Conservation (phyloP, 129 eudicot genomes). For the Artemisia argyi region DNA sequence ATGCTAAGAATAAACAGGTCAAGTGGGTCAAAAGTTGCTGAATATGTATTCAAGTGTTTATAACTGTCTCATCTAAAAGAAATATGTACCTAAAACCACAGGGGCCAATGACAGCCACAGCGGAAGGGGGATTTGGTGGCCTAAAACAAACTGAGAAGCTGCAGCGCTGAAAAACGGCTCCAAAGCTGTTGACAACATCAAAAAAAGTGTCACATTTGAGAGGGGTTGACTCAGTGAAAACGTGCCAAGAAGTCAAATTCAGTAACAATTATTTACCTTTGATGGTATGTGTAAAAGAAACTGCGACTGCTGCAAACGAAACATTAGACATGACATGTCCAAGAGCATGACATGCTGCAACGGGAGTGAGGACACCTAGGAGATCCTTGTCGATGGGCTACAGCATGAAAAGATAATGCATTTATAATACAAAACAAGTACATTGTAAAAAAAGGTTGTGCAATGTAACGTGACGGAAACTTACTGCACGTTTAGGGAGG, state of each 20-base stretch:
- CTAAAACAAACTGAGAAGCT: constrained; percentile 67
- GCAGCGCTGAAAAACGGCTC: constrained; percentile 73
- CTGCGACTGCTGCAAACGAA: constrained; percentile 76
- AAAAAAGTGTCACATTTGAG: neutral
- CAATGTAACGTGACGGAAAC: constrained; percentile 12
- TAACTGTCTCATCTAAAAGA: too few relatives aligned
- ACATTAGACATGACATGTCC: constrained; percentile 72
- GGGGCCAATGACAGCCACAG: constrained; percentile 69
- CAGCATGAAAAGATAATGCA: constrained; percentile 11
- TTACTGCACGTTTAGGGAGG: constrained; percentile 69
- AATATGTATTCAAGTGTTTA: neutral
- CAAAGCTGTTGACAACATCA: constrained; percentile 44
- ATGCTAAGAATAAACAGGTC: neutral
- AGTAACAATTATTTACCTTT: too few relatives aligned
- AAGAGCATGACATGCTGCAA: constrained; percentile 63
- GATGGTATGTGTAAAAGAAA: constrained; percentile 63
- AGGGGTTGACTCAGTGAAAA: constrained; percentile 17
- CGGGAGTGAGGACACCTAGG: constrained; percentile 53
- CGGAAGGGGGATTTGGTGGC: constrained; percentile 58
- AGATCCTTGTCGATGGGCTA: constrained; percentile 54
- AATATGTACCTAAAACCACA: constrained; percentile 60
- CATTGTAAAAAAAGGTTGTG: too few relatives aligned
- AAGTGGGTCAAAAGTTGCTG: neutral
- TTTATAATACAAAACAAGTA: too few relatives aligned
- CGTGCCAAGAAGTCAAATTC: too few relatives aligned